Percentiles rank a stretch among this genome's conserved stretches.
Conservation (phyloP, 164 flowering plant species). For the Liriodendron chinense region DNA sequence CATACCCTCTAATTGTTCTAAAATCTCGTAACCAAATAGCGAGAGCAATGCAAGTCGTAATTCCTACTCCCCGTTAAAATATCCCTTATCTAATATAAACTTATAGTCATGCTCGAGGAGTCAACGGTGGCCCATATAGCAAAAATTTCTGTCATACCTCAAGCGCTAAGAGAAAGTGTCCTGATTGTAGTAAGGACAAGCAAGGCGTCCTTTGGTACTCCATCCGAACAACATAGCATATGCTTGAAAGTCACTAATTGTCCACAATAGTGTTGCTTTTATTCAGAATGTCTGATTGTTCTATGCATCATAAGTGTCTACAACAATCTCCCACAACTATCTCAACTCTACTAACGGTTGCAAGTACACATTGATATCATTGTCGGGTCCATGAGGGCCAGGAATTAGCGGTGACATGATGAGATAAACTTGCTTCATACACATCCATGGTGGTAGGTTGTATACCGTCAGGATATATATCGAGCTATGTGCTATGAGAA, state of each 20-base stretch:
- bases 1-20: too few relatives aligned
- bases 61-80: constrained; percentile 13
- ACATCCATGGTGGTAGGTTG: too few relatives aligned
- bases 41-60: background rate
- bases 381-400: too few relatives aligned
- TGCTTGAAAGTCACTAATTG: constrained; percentile 29
- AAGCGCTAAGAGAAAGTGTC: background rate
- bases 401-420: too few relatives aligned
- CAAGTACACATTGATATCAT: too few relatives aligned
- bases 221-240: constrained; percentile 23
- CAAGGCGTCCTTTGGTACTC: constrained; percentile 9
- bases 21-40: background rate
- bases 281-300: constrained; percentile 1
- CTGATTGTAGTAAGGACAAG: constrained; percentile 17
- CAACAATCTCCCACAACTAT: too few relatives aligned
- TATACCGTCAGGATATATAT: too few relatives aligned
- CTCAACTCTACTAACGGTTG: too few relatives aligned
- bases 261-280: constrained; percentile 22
- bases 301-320: constrained; percentile 18
- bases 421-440: too few relatives aligned
- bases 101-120: background rate
- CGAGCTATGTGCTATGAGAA: too few relatives aligned
- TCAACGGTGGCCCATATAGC: too few relatives aligned
- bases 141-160: constrained; percentile 9
- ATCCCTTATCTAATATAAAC: too few relatives aligned